Percentiles rank a stretch among this genome's conserved stretches.
phyloP scores from a whole-genome alignment of 192 early-diverging fungal genomes.

The Anaeromyces robustus region DNA sequence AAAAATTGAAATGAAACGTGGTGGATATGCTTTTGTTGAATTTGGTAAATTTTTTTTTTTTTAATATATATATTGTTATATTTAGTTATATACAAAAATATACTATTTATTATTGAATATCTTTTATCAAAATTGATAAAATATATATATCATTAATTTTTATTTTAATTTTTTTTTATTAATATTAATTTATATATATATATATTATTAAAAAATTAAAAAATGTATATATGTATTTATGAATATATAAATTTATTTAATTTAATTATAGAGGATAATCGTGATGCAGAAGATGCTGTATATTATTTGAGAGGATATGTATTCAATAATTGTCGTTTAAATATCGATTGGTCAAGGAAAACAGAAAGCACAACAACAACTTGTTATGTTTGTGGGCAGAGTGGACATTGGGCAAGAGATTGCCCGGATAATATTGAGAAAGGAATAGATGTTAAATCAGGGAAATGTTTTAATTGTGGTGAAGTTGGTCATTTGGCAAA shows the following conservation, averaged over 20 bases:
- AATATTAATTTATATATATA: too few relatives aligned
- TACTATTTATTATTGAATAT: too few relatives aligned
- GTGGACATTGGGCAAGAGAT: conserved; percentile 36
- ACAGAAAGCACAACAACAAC: conserved; percentile 6
- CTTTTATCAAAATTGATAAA: too few relatives aligned
- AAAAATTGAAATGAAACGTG: conserved; percentile 26
- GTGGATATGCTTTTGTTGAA: conserved; percentile 35
- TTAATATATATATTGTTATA: too few relatives aligned
- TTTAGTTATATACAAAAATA: too few relatives aligned
- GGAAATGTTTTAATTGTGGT: conserved; percentile 39
- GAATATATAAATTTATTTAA: conserved; percentile 1
- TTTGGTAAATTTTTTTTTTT: conserved; percentile 15
- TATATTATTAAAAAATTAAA: too few relatives aligned
- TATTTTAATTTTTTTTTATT: too few relatives aligned
- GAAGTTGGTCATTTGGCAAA: conserved; percentile 26
- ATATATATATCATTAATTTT: too few relatives aligned
- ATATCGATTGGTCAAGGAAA: conserved; percentile 23
- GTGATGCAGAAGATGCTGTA: conserved; percentile 33
- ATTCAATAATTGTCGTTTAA: conserved; percentile 21
- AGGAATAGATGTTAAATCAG: conserved; percentile 27
- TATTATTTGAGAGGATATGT: conserved; percentile 19
- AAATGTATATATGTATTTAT: neutral
- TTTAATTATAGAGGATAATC: conserved; percentile 12
- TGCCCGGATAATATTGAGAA: conserved; percentile 28
- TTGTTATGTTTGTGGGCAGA: conserved; percentile 27